phyloP scores from a whole-genome alignment of 805 yeast genomes.

The Wickerhamomyces mucosus region DNA sequence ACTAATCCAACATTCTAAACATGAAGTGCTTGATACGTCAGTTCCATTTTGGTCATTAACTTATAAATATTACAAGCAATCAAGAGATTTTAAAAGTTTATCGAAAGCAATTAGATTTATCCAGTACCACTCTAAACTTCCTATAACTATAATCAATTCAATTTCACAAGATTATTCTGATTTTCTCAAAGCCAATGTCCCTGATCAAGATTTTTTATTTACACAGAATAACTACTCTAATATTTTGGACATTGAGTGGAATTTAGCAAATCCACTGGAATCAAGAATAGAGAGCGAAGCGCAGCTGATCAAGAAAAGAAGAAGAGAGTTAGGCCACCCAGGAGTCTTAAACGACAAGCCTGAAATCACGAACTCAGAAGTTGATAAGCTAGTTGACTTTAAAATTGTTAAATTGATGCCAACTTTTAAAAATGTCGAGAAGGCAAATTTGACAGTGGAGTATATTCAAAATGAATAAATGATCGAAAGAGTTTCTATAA shows the following conservation, averaged over 20 bases:
- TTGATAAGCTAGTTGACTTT: conserved; percentile 13
- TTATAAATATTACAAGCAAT: conserved; percentile 41
- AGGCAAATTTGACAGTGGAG: conserved; percentile 39
- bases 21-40: conserved; percentile 26
- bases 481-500: too few species aligned
- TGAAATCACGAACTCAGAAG: conserved; percentile 27
- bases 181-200: conserved; percentile 24
- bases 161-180: conserved; percentile 29
- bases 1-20: conserved; percentile 19
- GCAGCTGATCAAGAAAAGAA: conserved; percentile 9
- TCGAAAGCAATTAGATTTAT: conserved; percentile 35
- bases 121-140: conserved; percentile 35
- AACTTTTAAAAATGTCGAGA: conserved; percentile 54
- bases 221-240: conserved; percentile 9
- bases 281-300: conserved; percentile 9
- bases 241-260: conserved; percentile 19
- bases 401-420: conserved; percentile 34
- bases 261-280: conserved; percentile 22
- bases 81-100: conserved; percentile 35
- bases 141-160: conserved; percentile 37
- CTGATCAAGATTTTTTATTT: conserved; percentile 18
- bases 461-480: conserved; percentile 21
- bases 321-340: conserved; percentile 26
- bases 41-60: conserved; percentile 47
- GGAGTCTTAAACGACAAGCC: conserved; percentile 32